Evolutionary conservation across 345 rosid species (phyloP).

Genomic region (Heritiera fomes): DNA sequence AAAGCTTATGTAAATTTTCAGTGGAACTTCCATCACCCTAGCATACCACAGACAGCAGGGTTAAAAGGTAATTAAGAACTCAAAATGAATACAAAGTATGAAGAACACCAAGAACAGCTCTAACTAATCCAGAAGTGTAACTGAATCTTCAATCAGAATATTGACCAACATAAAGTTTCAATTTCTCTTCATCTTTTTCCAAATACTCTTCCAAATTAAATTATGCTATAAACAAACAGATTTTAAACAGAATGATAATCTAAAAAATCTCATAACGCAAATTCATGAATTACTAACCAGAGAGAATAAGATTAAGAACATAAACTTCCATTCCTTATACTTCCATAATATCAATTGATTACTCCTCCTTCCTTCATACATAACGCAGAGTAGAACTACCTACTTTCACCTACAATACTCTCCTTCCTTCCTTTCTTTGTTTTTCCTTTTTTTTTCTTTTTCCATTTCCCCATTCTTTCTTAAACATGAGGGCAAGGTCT

Average conservation of each 20-base stretch:
- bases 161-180: background rate
- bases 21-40: slow-evolving; percentile 41
- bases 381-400: background rate
- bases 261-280: slow-evolving; percentile 2
- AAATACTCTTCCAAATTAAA: background rate
- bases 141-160: background rate
- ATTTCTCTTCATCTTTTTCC: background rate
- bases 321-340: background rate
- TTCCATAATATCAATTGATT: background rate
- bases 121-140: background rate
- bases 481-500: background rate
- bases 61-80: slow-evolving; percentile 24
- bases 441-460: too few species aligned
- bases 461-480: too few species aligned
- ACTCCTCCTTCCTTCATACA: slow-evolving; percentile 2
- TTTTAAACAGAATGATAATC: background rate
- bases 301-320: background rate
- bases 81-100: slow-evolving; percentile 18
- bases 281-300: background rate
- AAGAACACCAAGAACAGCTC: background rate
- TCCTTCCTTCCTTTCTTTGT: too few species aligned
- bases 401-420: background rate
- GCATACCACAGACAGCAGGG: slow-evolving; percentile 17
- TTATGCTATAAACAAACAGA: background rate
- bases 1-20: slow-evolving; percentile 49